Evolutionary conservation across 371 early-diverging fungal genomes (phyloP).

Genomic region (Syncephalastrum monosporum): DNA sequence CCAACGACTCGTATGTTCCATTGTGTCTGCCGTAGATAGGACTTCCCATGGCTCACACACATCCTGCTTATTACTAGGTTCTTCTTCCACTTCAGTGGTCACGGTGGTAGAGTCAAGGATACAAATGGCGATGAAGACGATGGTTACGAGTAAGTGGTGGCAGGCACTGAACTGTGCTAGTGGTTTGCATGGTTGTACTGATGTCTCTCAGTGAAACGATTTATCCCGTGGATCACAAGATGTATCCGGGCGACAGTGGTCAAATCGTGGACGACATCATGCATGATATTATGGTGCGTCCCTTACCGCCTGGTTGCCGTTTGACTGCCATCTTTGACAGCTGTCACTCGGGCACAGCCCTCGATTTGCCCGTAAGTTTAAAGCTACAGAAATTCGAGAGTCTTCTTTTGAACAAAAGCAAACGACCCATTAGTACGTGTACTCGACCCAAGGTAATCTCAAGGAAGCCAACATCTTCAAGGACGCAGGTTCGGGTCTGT

Average conservation of each 20-base stretch:
- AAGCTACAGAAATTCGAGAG: no score
- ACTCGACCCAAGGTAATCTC: constrained; percentile 70
- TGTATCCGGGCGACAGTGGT: constrained; percentile 57
- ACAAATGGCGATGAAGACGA: constrained; percentile 83
- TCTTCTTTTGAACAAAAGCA: no score
- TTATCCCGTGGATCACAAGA: constrained; percentile 81
- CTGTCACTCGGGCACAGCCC: constrained; percentile 83
- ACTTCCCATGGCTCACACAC: not conserved
- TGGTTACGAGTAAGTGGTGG: constrained; percentile 43
- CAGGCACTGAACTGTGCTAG: constrained; percentile 3
- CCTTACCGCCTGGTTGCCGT: constrained; percentile 83
- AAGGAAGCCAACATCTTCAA: constrained; percentile 53
- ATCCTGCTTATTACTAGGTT: constrained; percentile 38
- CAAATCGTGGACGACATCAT: constrained; percentile 87
- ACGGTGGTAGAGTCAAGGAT: constrained; percentile 77
- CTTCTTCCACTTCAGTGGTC: constrained; percentile 91
- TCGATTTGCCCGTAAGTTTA: constrained; percentile 68
- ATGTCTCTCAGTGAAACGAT: constrained; percentile 28
- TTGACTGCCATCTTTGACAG: constrained; percentile 88
- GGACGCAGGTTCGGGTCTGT: constrained; percentile 49
- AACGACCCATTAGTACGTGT: constrained; percentile 49
- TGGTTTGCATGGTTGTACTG: no score
- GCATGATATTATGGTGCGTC: constrained; percentile 79
- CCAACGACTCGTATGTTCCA: constrained; percentile 76
- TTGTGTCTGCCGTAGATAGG: no score